phyloP scores from a whole-genome alignment of 805 yeast species.

The Blastobotrys mokoenaii region DNA sequence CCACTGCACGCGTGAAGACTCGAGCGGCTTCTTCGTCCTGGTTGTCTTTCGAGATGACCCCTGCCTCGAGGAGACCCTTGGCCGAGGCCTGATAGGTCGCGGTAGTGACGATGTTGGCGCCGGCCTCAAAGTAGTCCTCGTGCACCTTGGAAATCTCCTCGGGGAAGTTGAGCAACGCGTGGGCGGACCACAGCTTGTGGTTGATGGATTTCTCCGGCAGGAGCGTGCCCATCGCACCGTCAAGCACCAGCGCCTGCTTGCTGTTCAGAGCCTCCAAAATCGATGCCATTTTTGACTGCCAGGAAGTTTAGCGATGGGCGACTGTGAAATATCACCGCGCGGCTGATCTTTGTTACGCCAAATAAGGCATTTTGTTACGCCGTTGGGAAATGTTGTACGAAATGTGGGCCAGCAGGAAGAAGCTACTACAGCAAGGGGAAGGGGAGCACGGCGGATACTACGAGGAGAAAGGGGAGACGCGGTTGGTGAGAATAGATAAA shows the following conservation, averaged over 20 bases:
- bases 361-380: too few species aligned
- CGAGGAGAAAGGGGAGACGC: too few species aligned
- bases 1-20: conserved; percentile 14
- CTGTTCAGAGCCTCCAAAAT: too few species aligned
- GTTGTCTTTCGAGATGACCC: conserved; percentile 1
- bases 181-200: conserved; percentile 55
- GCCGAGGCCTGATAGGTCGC: conserved; percentile 55
- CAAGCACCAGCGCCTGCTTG: conserved; percentile 22
- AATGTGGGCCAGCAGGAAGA: too few species aligned
- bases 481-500: too few species aligned
- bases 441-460: too few species aligned
- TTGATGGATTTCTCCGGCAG: conserved; percentile 38
- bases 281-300: too few species aligned
- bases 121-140: conserved; percentile 41
- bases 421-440: too few species aligned
- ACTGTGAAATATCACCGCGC: too few species aligned
- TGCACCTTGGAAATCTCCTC: conserved; percentile 40
- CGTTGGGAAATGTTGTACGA: too few species aligned
- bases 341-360: too few species aligned
- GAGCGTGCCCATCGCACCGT: conserved; percentile 63
- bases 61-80: conserved; percentile 26
- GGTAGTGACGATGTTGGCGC: conserved; percentile 48
- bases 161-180: conserved; percentile 40
- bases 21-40: conserved; percentile 11
- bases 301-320: too few species aligned